Conservation (phyloP, 2,329 filamentous ascomycete genomes). For the Beauveria bassiana region DNA sequence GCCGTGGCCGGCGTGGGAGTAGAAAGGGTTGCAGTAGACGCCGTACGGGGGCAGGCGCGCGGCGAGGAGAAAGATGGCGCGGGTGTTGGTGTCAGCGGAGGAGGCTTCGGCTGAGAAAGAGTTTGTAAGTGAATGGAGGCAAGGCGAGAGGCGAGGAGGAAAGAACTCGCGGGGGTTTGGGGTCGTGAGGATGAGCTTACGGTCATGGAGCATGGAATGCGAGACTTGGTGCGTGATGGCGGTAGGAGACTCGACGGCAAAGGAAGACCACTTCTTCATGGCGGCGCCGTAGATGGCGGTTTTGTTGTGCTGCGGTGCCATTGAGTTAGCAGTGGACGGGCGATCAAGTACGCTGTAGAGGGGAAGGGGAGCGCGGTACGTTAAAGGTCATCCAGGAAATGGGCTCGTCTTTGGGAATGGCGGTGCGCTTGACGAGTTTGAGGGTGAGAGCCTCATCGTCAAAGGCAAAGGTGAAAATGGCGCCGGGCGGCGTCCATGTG, state of each 20-base stretch:
- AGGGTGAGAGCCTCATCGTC: conserved; percentile 73
- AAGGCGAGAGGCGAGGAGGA: background rate
- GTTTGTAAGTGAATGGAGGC: background rate
- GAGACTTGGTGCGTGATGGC: conserved; percentile 70
- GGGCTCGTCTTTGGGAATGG: conserved; percentile 74
- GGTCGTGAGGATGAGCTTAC: conserved; percentile 34
- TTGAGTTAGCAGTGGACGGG: too few relatives aligned
- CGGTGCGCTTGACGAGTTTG: conserved; percentile 69
- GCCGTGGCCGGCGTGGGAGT: conserved; percentile 73
- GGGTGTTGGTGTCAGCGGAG: conserved; percentile 66
- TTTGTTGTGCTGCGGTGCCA: conserved; percentile 54
- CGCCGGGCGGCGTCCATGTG: conserved; percentile 83
- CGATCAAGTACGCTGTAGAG: background rate
- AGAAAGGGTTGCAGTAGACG: conserved; percentile 88
- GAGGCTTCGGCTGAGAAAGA: conserved; percentile 53
- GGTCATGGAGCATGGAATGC: conserved; percentile 67
- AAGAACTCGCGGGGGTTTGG: too few relatives aligned
- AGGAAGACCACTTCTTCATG: conserved; percentile 91
- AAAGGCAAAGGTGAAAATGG: conserved; percentile 84
- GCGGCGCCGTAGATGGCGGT: conserved; percentile 84
- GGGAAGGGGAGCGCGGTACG: conserved; percentile 37
- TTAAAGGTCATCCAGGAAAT: conserved; percentile 94
- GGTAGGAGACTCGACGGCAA: conserved; percentile 64
- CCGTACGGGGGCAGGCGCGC: conserved; percentile 69
- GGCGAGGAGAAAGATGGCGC: conserved; percentile 82